Evolutionary conservation across 148 eudicot species (phyloP), one percentile per base, ranked within the genome.

Genomic region (Fallopia convolvulus): DNA sequence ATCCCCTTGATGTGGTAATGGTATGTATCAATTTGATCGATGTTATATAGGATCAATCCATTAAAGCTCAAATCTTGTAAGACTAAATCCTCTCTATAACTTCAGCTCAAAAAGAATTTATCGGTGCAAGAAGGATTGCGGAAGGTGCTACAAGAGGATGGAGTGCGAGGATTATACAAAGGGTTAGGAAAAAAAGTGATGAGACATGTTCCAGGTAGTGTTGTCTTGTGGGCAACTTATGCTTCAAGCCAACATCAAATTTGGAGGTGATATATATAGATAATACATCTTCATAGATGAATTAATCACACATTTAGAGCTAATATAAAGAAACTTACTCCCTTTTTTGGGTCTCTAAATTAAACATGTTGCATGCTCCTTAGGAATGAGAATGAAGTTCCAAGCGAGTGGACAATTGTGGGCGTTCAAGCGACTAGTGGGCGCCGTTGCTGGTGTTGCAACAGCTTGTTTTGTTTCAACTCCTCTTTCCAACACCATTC

Each of bases 111-210:
- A 81, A 93, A 91, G 79, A 87, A 86, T 82, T 83, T 91, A 83
- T 91, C 89, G 96, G 98, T 93, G 70, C 98, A 91, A 88, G 98
- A 93, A 82, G 96, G 89, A 77, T 85, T 85, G 72, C 93, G 90
- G 42, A 89, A 91, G 82, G 84, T 91, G 79, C 44, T 93, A 42
- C 89, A 86, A 79, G 44, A 86, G 10, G 98, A 93, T 76, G 98
- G 98, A 58, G 78, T 91, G 74, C 86, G 93, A 30, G 98, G 98
- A 80, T 80, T 93, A 1, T 93, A 93, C 70, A 91, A 93, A 80
- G 98, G 98, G 41, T 93, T 93, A 79, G 96, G 98, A 60, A 84
- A 89, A n/a, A 88, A 93, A 30, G 92, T 87, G 74, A 77, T 88
- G 86, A 93, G 91, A 17, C 89, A 89, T 84, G 80, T 93, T 61